Evolutionary conservation across 257 asterid species (phyloP).

Genomic region (Nicotiana obtusifolia): DNA sequence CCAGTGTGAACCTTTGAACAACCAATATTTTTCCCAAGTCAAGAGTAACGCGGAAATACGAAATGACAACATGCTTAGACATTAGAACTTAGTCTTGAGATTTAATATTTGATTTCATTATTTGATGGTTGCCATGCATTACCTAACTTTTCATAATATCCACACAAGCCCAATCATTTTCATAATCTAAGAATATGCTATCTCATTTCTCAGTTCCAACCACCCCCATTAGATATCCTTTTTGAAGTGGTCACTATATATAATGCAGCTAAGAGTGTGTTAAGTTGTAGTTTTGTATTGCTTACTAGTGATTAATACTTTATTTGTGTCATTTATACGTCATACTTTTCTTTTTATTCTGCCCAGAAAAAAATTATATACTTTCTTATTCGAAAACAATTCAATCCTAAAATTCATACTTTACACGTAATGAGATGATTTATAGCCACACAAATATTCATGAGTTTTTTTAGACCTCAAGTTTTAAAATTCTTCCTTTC

Average conservation of each 20-base stretch:
- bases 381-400: too few relatives aligned
- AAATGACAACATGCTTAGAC: neutral
- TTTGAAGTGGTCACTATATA: neutral
- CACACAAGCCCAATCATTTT: neutral
- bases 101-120: neutral
- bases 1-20: neutral
- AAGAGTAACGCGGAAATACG: neutral
- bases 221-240: neutral
- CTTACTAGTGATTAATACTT: too few relatives aligned
- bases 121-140: neutral
- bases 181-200: neutral
- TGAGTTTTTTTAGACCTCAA: too few relatives aligned
- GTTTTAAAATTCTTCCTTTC: accelerated
- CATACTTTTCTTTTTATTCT: too few relatives aligned
- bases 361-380: too few relatives aligned
- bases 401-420: too few relatives aligned
- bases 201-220: neutral
- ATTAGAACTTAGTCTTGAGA: neutral
- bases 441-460: too few relatives aligned
- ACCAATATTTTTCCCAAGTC: neutral
- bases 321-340: too few relatives aligned
- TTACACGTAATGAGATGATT: too few relatives aligned
- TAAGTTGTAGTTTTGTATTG: too few relatives aligned
- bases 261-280: neutral
- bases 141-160: neutral